Evolutionary conservation across 2,329 filamentous ascomycete species (phyloP), one percentile per base, ranked within the genome.

Genomic region (Ascochyta lentis): DNA sequence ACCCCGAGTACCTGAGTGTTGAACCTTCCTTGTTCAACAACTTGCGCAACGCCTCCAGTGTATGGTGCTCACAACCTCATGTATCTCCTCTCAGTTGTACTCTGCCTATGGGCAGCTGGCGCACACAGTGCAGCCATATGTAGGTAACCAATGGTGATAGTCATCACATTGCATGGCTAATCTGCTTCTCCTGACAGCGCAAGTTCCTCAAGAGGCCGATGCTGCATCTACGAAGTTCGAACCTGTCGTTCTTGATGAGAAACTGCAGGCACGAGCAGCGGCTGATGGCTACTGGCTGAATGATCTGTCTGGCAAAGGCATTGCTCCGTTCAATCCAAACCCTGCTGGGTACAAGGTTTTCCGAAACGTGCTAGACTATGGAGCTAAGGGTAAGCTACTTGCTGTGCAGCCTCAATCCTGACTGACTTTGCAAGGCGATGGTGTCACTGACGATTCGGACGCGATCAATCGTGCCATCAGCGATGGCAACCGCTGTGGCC

Each of bases 381-480:
- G 78, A 7, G 78, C 78, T 16, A 74, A 66, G 50, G 78, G 77
- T 77, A 49, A 26, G 61, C 53, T 12, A 9, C 16, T 9, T 7
- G 29, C 13, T n/a, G 31, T 10, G 40, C 29, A 1, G n/a, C 34
- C 45, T 40, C 39, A 38, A 27, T 13, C 16, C 12, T 47, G 31
- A 24, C 48, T 69, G 50, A 71, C 15, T 16, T 8, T 48, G 16
- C 53, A 35, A 76, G 73, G 72, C 39, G 73, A 76, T 27, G 74
- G 74, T 54, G 65, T 73, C 8, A 76, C 72, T 23, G 74, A 76
- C 37, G 74, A 87, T 61, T 85, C 84, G 15, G 80, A 75, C 24
- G 84, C 85, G 10, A 86, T 87, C 70, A 80, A 81, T 56, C 64
- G 56, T 47, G 79, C 79, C n/a, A 80, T 81, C 53, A 70, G 68